phyloP scores from a whole-genome alignment of 164 flowering plant species.

The Aristolochia fimbriata region DNA sequence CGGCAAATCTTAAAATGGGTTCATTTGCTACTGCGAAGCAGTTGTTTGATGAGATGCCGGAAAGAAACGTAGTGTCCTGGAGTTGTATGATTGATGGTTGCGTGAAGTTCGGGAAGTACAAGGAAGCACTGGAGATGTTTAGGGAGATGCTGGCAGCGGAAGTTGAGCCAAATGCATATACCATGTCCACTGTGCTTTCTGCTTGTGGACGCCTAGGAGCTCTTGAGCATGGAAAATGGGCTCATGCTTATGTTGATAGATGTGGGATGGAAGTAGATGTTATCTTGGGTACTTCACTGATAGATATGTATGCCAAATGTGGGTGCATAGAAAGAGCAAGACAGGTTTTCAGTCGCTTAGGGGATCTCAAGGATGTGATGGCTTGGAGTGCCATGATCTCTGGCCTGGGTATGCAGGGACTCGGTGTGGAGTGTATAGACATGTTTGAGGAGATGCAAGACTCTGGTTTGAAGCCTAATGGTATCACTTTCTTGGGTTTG shows the following conservation, averaged over 20 bases:
- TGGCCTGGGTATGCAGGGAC: slow-evolving; percentile 30
- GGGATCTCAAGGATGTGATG: slow-evolving; percentile 26
- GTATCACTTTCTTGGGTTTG: slow-evolving; percentile 26
- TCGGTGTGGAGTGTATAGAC: slow-evolving; percentile 14
- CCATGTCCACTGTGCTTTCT: slow-evolving; percentile 21
- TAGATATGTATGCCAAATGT: slow-evolving; percentile 83
- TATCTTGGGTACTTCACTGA: slow-evolving; percentile 34
- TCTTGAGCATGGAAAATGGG: slow-evolving; percentile 28
- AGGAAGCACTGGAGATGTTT: slow-evolving; percentile 24
- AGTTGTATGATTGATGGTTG: slow-evolving; percentile 34
- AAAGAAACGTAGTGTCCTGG: slow-evolving; percentile 33
- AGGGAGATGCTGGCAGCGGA: slow-evolving; percentile 19
- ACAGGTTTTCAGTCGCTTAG: slow-evolving; percentile 17
- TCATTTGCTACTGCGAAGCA: slow-evolving; percentile 14
- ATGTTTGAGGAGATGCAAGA: slow-evolving; percentile 20
- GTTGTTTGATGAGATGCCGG: slow-evolving; percentile 31
- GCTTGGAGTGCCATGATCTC: slow-evolving; percentile 34
- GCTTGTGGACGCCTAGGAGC: slow-evolving; percentile 32
- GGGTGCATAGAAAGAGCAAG: slow-evolving; percentile 40
- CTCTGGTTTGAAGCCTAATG: slow-evolving; percentile 22
- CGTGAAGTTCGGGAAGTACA: slow-evolving; percentile 16
- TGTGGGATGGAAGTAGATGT: slow-evolving; percentile 18
- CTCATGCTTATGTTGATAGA: slow-evolving; percentile 24
- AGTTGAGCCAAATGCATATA: slow-evolving; percentile 24
- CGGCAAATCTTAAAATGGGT: slow-evolving; percentile 14